Evolutionary conservation across 1,139 yeast genomes (phyloP), one percentile per base, ranked within the genome.

Genomic region (Pichia sp.): DNA sequence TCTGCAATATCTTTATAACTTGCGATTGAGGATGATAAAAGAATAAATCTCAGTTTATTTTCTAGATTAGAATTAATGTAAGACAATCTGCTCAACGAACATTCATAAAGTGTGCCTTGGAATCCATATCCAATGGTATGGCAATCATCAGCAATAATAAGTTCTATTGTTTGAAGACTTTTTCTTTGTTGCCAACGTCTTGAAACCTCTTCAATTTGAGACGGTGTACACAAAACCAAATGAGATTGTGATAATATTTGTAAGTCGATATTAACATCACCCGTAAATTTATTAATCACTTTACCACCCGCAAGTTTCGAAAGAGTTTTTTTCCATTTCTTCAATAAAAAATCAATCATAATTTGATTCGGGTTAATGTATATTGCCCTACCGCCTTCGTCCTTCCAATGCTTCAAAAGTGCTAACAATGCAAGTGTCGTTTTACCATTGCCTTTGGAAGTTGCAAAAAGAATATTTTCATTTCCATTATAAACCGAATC

Each of bases 151-250:
- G 80, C 79, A 46, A 92, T 76, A 3, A 88, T 61, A 38, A 88
- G 64, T 46, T 80, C 87, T 34, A 92, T 76, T 0, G 78, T 65
- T 52, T 84, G 89, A 4, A 90, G 70, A 44, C 81, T 81, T 58
- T 78, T 81, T 51, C 89, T 70, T 55, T 80, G 84, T 57, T 82
- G 81, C 97, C 97, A 92, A 46, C 90, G 74, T 55, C 92, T 77
- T 0, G 95, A 78, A 1, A 89, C 60, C 3, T 69, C 57, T 53
- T 86, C 90, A 70, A 88, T 85, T 53, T 86, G 90, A 27, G 68
- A 73, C 0, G 97, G 95, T 0, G 97, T 88, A 3, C 87, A 79
- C 25, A 90, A 64, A n/a, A 87, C 66, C 48, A 90, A 64, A 60
- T 87, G 90, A 50, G 80, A 76, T 29, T 70, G 66, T 1, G 81